These are phyloP conservation scores for Paramecium tetraurelia DNA, from an alignment of 73 alveolate species.

Conservation along the genomic window DNA sequence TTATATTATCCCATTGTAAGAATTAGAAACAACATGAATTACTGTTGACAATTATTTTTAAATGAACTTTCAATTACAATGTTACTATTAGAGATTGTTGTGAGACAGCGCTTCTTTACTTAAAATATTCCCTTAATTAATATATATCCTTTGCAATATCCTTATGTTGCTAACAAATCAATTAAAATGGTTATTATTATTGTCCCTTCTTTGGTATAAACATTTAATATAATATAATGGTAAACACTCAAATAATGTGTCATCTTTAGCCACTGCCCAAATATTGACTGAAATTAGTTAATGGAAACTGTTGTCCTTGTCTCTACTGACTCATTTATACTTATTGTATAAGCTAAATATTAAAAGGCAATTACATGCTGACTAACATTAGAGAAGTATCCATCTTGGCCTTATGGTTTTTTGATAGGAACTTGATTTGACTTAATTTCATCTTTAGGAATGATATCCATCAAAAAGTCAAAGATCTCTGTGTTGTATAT, in stretches of 20 bases:
- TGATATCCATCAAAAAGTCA: slow-evolving; percentile 87
- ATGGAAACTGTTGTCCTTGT: slow-evolving; percentile 4
- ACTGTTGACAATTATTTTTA: too few species aligned
- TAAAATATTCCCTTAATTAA: background rate
- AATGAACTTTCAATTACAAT: background rate
- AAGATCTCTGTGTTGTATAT: slow-evolving; percentile 92
- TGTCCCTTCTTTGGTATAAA: background rate
- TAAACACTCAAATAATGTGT: background rate
- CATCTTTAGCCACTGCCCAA: background rate
- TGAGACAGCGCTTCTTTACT: background rate
- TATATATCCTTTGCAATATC: background rate
- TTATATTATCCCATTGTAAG: background rate
- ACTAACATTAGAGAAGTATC: slow-evolving; percentile 12
- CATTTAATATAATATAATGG: background rate
- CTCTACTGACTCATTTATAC: background rate
- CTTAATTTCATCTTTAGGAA: slow-evolving; percentile 61
- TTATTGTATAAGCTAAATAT: background rate
- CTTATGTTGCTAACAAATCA: slow-evolving; percentile 5
- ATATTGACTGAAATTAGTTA: background rate
- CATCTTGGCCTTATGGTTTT: slow-evolving; percentile 52
- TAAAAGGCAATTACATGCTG: background rate
- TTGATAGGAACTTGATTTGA: slow-evolving; percentile 23
- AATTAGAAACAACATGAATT: background rate
- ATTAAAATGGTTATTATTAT: background rate
- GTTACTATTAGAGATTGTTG: background rate